Percentiles rank a stretch among this genome's conserved stretches.
Conservation (phyloP, 495 filamentous ascomycete genomes). For the Lentithecium fluviatile region DNA sequence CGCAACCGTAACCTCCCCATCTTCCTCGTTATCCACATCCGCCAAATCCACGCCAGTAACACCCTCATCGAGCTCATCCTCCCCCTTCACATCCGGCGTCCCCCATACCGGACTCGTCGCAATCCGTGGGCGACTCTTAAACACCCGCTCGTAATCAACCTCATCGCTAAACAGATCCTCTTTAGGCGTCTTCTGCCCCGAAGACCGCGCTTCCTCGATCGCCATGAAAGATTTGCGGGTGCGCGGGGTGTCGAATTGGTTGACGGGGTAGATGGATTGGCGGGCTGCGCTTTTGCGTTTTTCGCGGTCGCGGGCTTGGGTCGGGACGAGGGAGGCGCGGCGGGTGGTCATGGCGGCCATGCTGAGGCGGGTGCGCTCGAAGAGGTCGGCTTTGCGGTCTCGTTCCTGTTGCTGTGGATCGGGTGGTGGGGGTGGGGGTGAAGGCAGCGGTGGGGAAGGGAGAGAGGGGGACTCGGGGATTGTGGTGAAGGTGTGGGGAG, state of each 20-base stretch:
- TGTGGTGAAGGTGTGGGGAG: constrained; percentile 29
- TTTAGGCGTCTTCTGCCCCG: constrained; percentile 50
- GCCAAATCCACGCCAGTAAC: constrained; percentile 29
- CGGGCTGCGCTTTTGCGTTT: constrained; percentile 24
- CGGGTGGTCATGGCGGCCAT: constrained; percentile 61
- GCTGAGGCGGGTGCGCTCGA: constrained; percentile 76
- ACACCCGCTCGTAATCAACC: constrained; percentile 78
- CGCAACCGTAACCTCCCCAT: neutral
- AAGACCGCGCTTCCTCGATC: constrained; percentile 34
- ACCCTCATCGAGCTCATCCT: constrained; percentile 23
- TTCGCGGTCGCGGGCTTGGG: too few relatives aligned
- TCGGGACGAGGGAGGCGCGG: neutral
- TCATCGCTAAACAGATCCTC: constrained; percentile 64
- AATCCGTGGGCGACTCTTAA: constrained; percentile 79
- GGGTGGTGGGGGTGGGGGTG: constrained; percentile 2
- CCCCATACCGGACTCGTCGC: constrained; percentile 64
- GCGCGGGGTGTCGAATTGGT: constrained; percentile 61
- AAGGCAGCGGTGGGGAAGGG: neutral
- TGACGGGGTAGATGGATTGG: constrained; percentile 56
- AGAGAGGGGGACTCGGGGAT: constrained; percentile 26
- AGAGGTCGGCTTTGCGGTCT: constrained; percentile 45
- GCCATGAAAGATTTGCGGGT: constrained; percentile 25
- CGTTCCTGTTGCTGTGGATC: neutral
- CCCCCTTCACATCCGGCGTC: neutral
- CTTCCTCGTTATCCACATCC: constrained; percentile 21